Conservation (phyloP, 305 asterid genomes). For the Andrographis paniculata region DNA sequence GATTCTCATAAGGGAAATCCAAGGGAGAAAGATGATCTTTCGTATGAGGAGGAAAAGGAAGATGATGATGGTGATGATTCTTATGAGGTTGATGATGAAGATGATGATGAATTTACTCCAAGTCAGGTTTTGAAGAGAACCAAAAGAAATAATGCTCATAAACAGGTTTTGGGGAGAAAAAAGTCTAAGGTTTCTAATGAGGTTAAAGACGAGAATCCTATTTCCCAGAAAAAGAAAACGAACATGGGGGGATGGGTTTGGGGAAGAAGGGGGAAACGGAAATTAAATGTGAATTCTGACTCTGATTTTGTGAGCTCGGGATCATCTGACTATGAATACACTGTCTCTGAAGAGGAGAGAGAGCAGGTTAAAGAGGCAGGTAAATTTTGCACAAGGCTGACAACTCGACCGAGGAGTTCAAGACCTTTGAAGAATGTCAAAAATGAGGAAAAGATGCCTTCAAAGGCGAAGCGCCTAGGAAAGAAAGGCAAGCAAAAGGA, state of each 20-base stretch:
- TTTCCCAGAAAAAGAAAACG: conserved; percentile 31
- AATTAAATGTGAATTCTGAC: conserved; percentile 39
- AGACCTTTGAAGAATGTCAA: conserved; percentile 24
- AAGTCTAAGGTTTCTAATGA: conserved; percentile 27
- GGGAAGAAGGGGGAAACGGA: conserved; percentile 46
- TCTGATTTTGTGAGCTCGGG: conserved; percentile 61
- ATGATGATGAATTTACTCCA: conserved; percentile 51
- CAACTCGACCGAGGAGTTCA: conserved; percentile 46
- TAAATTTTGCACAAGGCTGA: conserved; percentile 39
- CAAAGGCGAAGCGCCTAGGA: conserved; percentile 36
- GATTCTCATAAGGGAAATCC: conserved; percentile 19
- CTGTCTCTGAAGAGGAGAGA: conserved; percentile 89
- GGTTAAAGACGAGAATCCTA: conserved; percentile 19
- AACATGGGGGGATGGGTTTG: conserved; percentile 25
- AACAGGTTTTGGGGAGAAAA: conserved; percentile 23
- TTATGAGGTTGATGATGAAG: conserved; percentile 32
- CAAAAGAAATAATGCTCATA: conserved; percentile 25
- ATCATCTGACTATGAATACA: conserved; percentile 59
- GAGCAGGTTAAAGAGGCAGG: conserved; percentile 76
- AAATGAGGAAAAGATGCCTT: conserved; percentile 30
- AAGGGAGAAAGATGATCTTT: conserved; percentile 26
- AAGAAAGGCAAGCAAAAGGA: conserved; percentile 78
- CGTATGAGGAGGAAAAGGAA: conserved; percentile 35
- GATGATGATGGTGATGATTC: conserved; percentile 24
- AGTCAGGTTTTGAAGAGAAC: conserved; percentile 30